Percentiles rank a stretch among this genome's conserved stretches.
Conservation (phyloP, 805 yeast genomes). For the Tetrapisispora iriomotensis region DNA sequence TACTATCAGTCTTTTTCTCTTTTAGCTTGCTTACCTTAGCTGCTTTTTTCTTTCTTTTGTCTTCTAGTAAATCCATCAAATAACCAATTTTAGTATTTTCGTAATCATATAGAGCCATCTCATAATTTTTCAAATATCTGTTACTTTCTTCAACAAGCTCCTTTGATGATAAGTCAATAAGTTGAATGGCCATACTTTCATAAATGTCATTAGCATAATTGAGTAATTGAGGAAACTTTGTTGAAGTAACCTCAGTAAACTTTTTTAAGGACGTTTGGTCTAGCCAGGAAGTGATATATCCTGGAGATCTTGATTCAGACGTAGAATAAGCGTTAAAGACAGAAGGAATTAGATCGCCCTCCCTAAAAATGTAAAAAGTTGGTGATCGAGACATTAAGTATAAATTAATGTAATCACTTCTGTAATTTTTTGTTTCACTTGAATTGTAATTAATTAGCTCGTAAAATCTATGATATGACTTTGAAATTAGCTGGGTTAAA, state of each 20-base stretch:
- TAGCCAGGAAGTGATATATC: conserved; percentile 42
- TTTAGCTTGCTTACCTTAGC: conserved; percentile 36
- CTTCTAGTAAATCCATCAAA: conserved; percentile 31
- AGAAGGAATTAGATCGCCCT: conserved; percentile 41
- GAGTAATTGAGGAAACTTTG: conserved; percentile 13
- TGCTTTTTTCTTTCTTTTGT: conserved; percentile 34
- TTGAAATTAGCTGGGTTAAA: conserved; percentile 34
- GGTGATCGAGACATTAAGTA: conserved; percentile 53
- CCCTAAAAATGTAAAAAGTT: conserved; percentile 50
- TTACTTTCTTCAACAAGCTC: conserved; percentile 15
- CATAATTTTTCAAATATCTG: conserved; percentile 14
- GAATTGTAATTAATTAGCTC: conserved; percentile 30
- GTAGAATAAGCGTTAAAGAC: conserved; percentile 55
- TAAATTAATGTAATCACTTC: conserved; percentile 37
- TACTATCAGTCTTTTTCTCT: conserved; percentile 34
- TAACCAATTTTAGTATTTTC: conserved; percentile 35
- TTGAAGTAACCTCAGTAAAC: conserved; percentile 41
- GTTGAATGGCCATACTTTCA: conserved; percentile 15
- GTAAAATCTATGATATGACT: conserved; percentile 28
- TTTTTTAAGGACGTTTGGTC: conserved; percentile 40
- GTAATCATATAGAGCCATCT: conserved; percentile 39
- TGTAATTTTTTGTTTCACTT: conserved; percentile 24
- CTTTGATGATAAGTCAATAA: conserved; percentile 17
- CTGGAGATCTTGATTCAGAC: conserved; percentile 47
- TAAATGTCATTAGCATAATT: conserved; percentile 11